Evolutionary conservation across 1,139 yeast genomes (phyloP).

Genomic region (Yamadazyma dendronema): DNA sequence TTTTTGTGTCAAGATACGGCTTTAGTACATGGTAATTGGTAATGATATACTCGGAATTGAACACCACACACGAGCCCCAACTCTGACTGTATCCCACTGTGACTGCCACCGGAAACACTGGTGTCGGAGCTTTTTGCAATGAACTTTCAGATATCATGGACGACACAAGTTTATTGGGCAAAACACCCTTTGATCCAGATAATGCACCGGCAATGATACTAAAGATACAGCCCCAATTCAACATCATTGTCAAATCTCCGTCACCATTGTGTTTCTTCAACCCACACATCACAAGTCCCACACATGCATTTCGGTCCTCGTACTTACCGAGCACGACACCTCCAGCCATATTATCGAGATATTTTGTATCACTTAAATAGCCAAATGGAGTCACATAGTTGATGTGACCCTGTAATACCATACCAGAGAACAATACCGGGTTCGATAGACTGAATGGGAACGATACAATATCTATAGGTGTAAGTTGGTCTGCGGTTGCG

Average conservation of each 20-base stretch:
- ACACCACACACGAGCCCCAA: slow-evolving; percentile 40
- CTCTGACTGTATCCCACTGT: slow-evolving; percentile 10
- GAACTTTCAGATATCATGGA: not conserved
- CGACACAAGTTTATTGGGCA: not conserved
- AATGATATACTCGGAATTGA: slow-evolving; percentile 25
- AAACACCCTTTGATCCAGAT: not conserved
- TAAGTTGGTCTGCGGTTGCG: not conserved
- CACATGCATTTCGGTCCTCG: not conserved
- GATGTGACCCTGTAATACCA: slow-evolving; percentile 45
- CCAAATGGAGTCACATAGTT: slow-evolving; percentile 27
- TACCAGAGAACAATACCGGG: slow-evolving; percentile 43
- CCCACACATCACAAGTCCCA: slow-evolving; percentile 57
- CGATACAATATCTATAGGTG: slow-evolving; percentile 19
- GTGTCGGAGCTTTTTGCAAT: not conserved
- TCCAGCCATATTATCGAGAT: slow-evolving; percentile 66
- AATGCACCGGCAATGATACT: slow-evolving; percentile 3
- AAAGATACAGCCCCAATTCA: slow-evolving; percentile 43
- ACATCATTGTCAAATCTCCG: slow-evolving; percentile 53
- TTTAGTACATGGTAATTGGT: slow-evolving; percentile 39
- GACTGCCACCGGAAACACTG: slow-evolving; percentile 20
- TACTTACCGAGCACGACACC: slow-evolving; percentile 38
- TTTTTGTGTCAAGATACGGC: slow-evolving; percentile 17
- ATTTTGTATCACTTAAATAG: slow-evolving; percentile 52
- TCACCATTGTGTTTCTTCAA: slow-evolving; percentile 55
- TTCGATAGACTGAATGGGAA: slow-evolving; percentile 62